These are phyloP conservation scores for Leishmania martiniquensis DNA, from an alignment of 208 protist species.

Conservation along the genomic window DNA sequence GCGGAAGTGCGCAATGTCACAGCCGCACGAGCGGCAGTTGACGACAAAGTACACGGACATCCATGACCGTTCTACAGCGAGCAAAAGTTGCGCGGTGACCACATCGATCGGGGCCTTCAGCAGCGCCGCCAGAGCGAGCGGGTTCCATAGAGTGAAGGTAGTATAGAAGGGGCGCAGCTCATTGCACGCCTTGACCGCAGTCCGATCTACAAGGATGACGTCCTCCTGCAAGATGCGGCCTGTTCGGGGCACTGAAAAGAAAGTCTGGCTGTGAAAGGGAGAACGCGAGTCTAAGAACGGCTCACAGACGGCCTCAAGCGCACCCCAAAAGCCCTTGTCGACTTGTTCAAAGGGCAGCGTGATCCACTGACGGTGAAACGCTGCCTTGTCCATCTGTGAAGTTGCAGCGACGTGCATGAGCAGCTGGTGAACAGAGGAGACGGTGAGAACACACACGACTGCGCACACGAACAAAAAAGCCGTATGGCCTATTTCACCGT, in stretches of 20 bases:
- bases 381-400: slow-evolving; percentile 32
- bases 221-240: slow-evolving; percentile 44
- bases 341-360: slow-evolving; percentile 49
- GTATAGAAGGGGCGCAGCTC: slow-evolving; percentile 56
- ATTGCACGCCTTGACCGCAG: slow-evolving; percentile 49
- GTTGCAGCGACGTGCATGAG: slow-evolving; percentile 8
- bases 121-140: slow-evolving; percentile 52
- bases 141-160: slow-evolving; percentile 80
- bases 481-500: too few species aligned
- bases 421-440: not conserved
- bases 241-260: slow-evolving; percentile 45
- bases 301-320: slow-evolving; percentile 56
- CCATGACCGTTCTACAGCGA: slow-evolving; percentile 65
- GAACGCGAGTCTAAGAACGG: slow-evolving; percentile 46
- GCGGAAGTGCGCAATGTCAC: slow-evolving; percentile 62
- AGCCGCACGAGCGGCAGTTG: slow-evolving; percentile 75
- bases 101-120: slow-evolving; percentile 52
- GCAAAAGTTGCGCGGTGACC: slow-evolving; percentile 80
- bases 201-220: slow-evolving; percentile 31
- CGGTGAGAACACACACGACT: too few species aligned
- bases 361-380: slow-evolving; percentile 51
- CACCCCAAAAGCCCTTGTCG: slow-evolving; percentile 70
- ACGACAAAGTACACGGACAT: slow-evolving; percentile 72
- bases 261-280: slow-evolving; percentile 55
- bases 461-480: too few species aligned